phyloP scores from a whole-genome alignment of 345 rosid genomes.

The Anacardium occidentale region DNA sequence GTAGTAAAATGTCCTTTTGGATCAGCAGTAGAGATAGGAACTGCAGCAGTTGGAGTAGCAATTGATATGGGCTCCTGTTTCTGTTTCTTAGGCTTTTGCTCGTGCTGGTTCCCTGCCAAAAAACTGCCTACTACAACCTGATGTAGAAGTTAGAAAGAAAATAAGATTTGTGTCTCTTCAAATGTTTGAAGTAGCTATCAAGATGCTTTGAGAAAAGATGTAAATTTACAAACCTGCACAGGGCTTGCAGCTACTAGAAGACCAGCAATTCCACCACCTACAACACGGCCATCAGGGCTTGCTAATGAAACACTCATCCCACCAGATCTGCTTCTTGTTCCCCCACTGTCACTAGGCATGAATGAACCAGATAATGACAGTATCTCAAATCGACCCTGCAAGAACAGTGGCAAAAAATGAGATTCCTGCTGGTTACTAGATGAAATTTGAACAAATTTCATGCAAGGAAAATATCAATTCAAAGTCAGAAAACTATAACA shows the following conservation, averaged over 20 bases:
- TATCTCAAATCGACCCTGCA: constrained; percentile 95
- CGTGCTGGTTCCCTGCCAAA: constrained; percentile 66
- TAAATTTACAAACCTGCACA: constrained; percentile 61
- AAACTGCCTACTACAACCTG: constrained; percentile 88
- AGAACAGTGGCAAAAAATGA: constrained; percentile 15
- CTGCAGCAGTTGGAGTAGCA: constrained; percentile 26
- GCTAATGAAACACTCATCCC: constrained; percentile 96
- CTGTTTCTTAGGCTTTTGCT: constrained; percentile 56
- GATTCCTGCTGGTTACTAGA: neutral
- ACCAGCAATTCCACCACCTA: constrained; percentile 97
- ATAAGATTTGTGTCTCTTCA: neutral
- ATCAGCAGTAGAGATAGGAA: constrained; percentile 43
- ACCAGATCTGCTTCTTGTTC: constrained; percentile 86
- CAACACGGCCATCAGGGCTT: constrained; percentile 92
- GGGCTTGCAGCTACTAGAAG: constrained; percentile 89
- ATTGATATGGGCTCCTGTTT: constrained; percentile 41
- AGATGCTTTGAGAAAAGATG: neutral
- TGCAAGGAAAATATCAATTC: neutral
- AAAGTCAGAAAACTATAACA: neutral
- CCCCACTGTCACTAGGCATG: constrained; percentile 85
- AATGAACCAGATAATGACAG: constrained; percentile 93
- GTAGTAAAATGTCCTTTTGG: constrained; percentile 36
- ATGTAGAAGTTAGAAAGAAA: constrained; percentile 1
- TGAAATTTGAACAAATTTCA: neutral
- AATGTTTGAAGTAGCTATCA: neutral